Conservation (phyloP, 768 basidiomycete species). For the Collybia mongolica region DNA sequence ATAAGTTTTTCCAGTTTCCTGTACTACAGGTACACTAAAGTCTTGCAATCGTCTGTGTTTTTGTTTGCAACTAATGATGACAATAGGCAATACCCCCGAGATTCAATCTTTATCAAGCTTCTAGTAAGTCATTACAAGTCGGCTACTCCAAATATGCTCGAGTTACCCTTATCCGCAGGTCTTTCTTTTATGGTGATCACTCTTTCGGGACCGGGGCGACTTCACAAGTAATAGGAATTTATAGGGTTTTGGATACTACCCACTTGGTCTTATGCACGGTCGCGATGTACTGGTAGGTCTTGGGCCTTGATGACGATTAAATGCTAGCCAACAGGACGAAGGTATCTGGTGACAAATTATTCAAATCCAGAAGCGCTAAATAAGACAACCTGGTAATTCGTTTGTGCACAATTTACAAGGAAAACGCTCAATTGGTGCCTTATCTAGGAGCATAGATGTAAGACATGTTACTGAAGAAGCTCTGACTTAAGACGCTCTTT, state of each 20-base stretch:
- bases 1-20: slow-evolving; percentile 28
- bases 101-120: slow-evolving; percentile 34
- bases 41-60: background rate
- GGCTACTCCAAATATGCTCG: background rate
- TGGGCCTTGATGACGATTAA: background rate
- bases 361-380: slow-evolving; percentile 32
- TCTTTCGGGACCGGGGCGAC: background rate
- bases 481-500: slow-evolving; percentile 6
- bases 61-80: background rate
- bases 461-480: slow-evolving; percentile 4
- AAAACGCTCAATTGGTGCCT: background rate
- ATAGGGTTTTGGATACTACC: slow-evolving; percentile 39
- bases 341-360: slow-evolving; percentile 48
- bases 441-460: slow-evolving; percentile 42
- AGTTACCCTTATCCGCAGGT: slow-evolving; percentile 24
- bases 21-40: slow-evolving; percentile 34
- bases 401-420: background rate
- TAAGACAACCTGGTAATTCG: slow-evolving; percentile 38
- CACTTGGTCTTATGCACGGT: slow-evolving; percentile 45
- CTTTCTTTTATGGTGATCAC: slow-evolving; percentile 30
- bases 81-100: slow-evolving; percentile 37
- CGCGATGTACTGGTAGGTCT: slow-evolving; percentile 44
- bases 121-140: slow-evolving; percentile 28
- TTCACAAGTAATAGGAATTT: background rate
- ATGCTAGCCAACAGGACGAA: slow-evolving; percentile 11